These are phyloP conservation scores for Sungouiella blattae DNA, from an alignment of 805 yeast genomes.

Conservation along the genomic window DNA sequence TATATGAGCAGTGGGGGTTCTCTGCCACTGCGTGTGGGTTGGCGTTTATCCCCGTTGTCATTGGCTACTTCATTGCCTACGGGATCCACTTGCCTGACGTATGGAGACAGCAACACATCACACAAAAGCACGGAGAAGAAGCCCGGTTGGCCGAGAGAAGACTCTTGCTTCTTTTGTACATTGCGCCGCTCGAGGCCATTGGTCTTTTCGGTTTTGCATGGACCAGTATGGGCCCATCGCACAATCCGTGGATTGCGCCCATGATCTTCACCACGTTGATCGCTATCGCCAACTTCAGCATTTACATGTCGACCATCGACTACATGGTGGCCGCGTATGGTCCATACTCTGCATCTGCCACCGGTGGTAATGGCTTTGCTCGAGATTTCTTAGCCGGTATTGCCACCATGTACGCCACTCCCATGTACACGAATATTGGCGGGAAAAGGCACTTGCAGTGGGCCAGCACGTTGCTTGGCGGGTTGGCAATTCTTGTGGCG, in stretches of 20 bases:
- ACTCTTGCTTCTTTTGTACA: constrained; percentile 29
- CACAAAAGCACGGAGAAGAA: constrained; percentile 21
- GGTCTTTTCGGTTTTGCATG: constrained; percentile 42
- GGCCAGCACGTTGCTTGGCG: constrained; percentile 38
- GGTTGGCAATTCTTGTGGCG: constrained; percentile 30
- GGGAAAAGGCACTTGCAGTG: constrained; percentile 28
- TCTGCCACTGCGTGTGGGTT: constrained; percentile 28
- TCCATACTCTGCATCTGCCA: constrained; percentile 41
- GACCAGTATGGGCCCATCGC: constrained; percentile 37
- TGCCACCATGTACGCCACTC: constrained; percentile 35
- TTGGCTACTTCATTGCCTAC: constrained; percentile 36
- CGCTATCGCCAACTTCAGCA: constrained; percentile 38
- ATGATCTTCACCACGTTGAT: constrained; percentile 34
- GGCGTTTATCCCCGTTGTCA: constrained; percentile 29
- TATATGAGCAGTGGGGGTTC: constrained; percentile 34
- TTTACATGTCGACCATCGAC: constrained; percentile 44
- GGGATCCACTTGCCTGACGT: constrained; percentile 31
- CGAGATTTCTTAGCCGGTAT: constrained; percentile 41
- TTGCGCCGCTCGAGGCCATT: constrained; percentile 36
- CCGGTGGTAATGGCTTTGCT: constrained; percentile 43
- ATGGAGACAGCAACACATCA: constrained; percentile 24
- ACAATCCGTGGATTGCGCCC: constrained; percentile 41
- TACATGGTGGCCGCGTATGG: constrained; percentile 43
- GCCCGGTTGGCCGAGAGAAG: constrained; percentile 26
- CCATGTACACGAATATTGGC: constrained; percentile 34